phyloP scores from a whole-genome alignment of 805 yeast species.

The Hanseniaspora lachancei region DNA sequence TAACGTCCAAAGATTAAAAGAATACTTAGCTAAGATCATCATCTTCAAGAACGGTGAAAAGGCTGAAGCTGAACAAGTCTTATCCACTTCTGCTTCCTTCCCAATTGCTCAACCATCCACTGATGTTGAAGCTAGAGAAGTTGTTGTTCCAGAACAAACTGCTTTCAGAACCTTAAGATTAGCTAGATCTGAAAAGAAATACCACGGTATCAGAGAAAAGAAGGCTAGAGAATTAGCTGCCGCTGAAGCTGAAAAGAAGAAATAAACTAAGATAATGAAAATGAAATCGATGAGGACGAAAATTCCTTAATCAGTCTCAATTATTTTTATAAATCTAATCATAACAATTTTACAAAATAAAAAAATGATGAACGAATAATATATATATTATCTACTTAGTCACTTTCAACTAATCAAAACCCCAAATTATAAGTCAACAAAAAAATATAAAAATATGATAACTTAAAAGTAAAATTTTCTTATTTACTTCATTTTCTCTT shows the following conservation, averaged over 20 bases:
- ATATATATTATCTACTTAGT: constrained; percentile 3
- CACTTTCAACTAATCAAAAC: neutral
- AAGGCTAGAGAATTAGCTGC: constrained; percentile 94
- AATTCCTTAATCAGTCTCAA: neutral
- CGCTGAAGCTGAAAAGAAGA: constrained; percentile 99
- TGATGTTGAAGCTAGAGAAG: constrained; percentile 79
- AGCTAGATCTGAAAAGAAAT: constrained; percentile 89
- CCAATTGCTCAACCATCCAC: constrained; percentile 72
- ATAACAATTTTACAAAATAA: neutral
- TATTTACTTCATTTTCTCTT: no score
- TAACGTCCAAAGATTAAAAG: constrained; percentile 92
- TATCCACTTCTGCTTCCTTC: constrained; percentile 66
- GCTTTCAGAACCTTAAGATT: constrained; percentile 92
- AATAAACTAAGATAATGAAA: constrained; percentile 37
- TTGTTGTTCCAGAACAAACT: constrained; percentile 55
- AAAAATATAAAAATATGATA: neutral
- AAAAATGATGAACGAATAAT: neutral
- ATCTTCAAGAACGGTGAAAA: constrained; percentile 87
- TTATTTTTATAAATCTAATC: neutral
- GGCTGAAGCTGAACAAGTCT: constrained; percentile 68
- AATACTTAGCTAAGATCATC: constrained; percentile 89
- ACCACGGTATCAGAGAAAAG: constrained; percentile 94
- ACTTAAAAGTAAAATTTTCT: no score
- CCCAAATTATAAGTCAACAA: neutral
- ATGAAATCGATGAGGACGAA: neutral